These are phyloP conservation scores for Astragalus glycyphyllos DNA, from an alignment of 306 rosid species.

Conservation along the genomic window DNA sequence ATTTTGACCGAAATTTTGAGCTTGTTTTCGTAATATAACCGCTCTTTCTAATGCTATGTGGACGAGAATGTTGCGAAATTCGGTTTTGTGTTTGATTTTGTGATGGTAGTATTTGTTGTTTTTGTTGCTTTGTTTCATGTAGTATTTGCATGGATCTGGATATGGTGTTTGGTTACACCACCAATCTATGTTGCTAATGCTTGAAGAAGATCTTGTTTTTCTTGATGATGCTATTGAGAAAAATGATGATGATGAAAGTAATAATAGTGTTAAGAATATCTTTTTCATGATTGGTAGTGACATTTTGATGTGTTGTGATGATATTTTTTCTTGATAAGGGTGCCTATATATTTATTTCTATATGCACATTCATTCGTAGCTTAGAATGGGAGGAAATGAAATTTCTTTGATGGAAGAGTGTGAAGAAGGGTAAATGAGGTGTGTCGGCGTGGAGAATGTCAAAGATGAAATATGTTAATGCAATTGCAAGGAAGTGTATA, in stretches of 20 bases:
- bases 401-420: conserved; percentile 36
- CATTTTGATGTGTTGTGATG: conserved; percentile 17
- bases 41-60: conserved; percentile 62
- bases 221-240: conserved; percentile 51
- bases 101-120: conserved; percentile 33
- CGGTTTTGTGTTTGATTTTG: conserved; percentile 49
- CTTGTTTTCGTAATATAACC: conserved; percentile 32
- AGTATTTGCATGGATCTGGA: conserved; percentile 67
- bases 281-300: conserved; percentile 41
- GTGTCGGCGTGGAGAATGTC: conserved; percentile 37
- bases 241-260: conserved; percentile 46
- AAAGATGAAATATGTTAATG: conserved; percentile 35
- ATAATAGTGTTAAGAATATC: conserved; percentile 33
- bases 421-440: conserved; percentile 30
- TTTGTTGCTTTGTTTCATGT: conserved; percentile 46
- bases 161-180: conserved; percentile 92
- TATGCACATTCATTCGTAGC: conserved; percentile 1
- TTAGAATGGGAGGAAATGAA: conserved; percentile 38
- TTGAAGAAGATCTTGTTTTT: conserved; percentile 45
- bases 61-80: conserved; percentile 56
- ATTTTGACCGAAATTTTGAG: conserved; percentile 22
- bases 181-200: conserved; percentile 45
- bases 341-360: conserved; percentile 33
- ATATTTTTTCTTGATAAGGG: conserved; percentile 36
- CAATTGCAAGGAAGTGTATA: conserved; percentile 41